phyloP scores from a whole-genome alignment of 2,329 filamentous ascomycete genomes.

The Pseudogymnoascus sp. region DNA sequence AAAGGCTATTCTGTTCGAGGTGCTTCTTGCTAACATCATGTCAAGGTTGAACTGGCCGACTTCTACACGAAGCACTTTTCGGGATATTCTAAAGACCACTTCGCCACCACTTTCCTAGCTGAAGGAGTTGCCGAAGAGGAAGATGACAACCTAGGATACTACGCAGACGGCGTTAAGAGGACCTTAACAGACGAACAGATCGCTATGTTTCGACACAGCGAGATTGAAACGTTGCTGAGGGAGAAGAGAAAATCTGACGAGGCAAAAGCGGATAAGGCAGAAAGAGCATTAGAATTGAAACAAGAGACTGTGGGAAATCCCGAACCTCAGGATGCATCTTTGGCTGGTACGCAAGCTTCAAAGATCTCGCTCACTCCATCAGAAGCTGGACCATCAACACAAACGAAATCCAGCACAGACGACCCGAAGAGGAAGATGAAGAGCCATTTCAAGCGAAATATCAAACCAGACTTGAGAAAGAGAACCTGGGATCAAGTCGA shows the following conservation, averaged over 20 bases:
- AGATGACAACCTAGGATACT: conserved; percentile 70
- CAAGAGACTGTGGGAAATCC: not conserved
- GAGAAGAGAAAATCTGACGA: conserved; percentile 31
- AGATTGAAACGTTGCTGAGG: conserved; percentile 64
- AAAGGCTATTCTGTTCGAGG: not conserved
- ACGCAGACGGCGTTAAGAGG: conserved; percentile 76
- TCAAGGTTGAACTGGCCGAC: conserved; percentile 51
- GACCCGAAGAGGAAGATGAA: conserved; percentile 20
- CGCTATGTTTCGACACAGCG: conserved; percentile 80
- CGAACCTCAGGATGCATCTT: not conserved
- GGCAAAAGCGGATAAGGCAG: conserved; percentile 10
- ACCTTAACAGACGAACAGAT: conserved; percentile 90
- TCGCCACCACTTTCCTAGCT: conserved; percentile 38
- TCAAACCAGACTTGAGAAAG: conserved; percentile 55
- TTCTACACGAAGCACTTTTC: conserved; percentile 57
- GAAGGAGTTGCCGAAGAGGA: conserved; percentile 38
- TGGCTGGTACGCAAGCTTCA: not conserved
- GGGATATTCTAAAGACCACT: conserved; percentile 35
- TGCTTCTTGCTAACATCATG: not conserved
- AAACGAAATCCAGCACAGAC: not conserved
- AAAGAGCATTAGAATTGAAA: not conserved
- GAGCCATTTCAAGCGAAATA: conserved; percentile 32
- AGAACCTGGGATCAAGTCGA: conserved; percentile 61
- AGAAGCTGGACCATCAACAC: not conserved
- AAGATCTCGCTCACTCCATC: not conserved